Conservation (phyloP, 1,284 basidiomycete species). For the Sparassis latifolia region DNA sequence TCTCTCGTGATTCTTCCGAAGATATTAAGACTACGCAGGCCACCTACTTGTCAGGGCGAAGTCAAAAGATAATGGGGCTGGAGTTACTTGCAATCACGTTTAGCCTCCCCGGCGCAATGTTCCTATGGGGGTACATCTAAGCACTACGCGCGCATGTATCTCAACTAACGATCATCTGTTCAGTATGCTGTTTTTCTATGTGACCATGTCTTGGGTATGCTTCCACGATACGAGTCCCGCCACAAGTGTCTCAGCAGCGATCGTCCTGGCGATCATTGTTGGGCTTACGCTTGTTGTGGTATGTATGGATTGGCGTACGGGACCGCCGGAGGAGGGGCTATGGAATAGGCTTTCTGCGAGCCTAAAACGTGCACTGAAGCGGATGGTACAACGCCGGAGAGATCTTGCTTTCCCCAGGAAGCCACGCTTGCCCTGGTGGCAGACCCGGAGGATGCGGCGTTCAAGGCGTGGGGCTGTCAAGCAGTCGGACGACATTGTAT, state of each 20-base stretch:
- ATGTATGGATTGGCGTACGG: not conserved
- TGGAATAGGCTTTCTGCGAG: too few relatives aligned
- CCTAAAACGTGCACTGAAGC: too few relatives aligned
- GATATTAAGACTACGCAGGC: slow-evolving; percentile 1
- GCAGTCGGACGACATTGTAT: too few relatives aligned
- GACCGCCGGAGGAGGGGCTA: too few relatives aligned
- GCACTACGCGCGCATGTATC: not conserved
- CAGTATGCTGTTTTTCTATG: slow-evolving; percentile 16
- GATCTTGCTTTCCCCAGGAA: too few relatives aligned
- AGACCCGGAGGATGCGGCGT: too few relatives aligned
- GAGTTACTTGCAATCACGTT: slow-evolving; percentile 20
- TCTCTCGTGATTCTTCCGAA: not conserved
- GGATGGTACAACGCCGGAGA: too few relatives aligned
- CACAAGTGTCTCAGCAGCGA: not conserved
- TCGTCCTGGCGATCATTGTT: not conserved
- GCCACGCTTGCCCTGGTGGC: too few relatives aligned
- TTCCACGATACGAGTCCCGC: not conserved
- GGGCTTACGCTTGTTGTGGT: not conserved
- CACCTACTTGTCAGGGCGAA: slow-evolving; percentile 11
- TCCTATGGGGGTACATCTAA: slow-evolving; percentile 22
- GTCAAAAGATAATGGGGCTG: slow-evolving; percentile 5
- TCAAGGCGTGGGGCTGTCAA: too few relatives aligned
- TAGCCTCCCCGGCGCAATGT: slow-evolving; percentile 21
- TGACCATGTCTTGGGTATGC: slow-evolving; percentile 8
- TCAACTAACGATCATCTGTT: not conserved